Conservation (phyloP, 1,139 yeast genomes). For the Hanseniaspora uvarum region DNA sequence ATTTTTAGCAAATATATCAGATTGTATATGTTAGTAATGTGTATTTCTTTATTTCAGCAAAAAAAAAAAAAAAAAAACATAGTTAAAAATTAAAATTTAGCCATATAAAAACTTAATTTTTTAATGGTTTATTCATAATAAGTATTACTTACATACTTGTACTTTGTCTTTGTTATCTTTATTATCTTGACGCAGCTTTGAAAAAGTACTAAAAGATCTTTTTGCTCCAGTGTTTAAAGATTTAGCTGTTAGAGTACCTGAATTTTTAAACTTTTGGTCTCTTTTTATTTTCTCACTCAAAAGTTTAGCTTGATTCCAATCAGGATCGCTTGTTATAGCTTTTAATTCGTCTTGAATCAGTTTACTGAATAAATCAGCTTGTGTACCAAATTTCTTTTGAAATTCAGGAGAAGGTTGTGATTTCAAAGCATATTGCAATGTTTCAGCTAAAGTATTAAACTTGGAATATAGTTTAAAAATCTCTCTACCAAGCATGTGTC, state of each 20-base stretch:
- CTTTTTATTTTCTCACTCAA: slow-evolving; percentile 24
- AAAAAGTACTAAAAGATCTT: slow-evolving; percentile 12
- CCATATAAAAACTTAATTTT: neutral
- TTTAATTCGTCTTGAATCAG: slow-evolving; percentile 3
- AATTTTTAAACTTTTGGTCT: neutral
- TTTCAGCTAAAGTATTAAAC: neutral
- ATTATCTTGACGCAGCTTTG: slow-evolving; percentile 1
- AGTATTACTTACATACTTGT: slow-evolving; percentile 13
- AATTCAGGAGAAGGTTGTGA: slow-evolving; percentile 9
- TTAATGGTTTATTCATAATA: neutral
- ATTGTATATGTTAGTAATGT: neutral
- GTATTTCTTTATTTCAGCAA: neutral
- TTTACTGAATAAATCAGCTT: slow-evolving; percentile 5
- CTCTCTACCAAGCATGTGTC: slow-evolving; percentile 7
- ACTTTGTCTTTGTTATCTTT: neutral
- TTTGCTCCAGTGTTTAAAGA: neutral
- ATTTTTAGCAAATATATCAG: neutral
- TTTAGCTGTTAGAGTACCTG: neutral
- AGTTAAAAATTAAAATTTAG: neutral
- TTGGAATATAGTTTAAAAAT: slow-evolving; percentile 8
- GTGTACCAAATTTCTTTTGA: slow-evolving; percentile 9
- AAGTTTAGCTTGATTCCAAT: slow-evolving; percentile 28
- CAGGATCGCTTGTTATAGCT: slow-evolving; percentile 23
- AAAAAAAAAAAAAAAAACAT: neutral
- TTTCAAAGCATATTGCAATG: slow-evolving; percentile 5